These are phyloP conservation scores for Cetraspora pellucida DNA, from an alignment of 192 early-diverging fungal species.

Conservation along the genomic window DNA sequence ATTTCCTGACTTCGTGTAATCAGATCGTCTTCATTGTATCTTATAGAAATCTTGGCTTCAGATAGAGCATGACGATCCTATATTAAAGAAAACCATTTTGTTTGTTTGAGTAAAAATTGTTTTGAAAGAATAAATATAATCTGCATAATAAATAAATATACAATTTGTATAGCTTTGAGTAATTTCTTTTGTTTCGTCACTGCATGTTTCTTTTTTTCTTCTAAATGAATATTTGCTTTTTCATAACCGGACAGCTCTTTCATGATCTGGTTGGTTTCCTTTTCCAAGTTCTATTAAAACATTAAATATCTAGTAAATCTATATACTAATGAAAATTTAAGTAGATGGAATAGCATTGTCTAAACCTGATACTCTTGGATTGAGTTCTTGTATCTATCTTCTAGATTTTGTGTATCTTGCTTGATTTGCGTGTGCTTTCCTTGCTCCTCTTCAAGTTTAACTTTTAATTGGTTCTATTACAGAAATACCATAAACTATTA, in stretches of 20 bases:
- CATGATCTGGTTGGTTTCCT: constrained; percentile 56
- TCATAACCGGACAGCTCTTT: constrained; percentile 71
- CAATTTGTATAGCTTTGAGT: constrained; percentile 64
- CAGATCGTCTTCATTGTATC: constrained; percentile 69
- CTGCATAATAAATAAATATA: constrained; percentile 20
- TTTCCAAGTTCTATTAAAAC: constrained; percentile 47
- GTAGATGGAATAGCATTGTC: too few relatives aligned
- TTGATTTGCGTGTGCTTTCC: constrained; percentile 61
- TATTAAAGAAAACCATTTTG: constrained; percentile 7
- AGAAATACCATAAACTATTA: neutral
- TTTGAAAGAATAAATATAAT: neutral
- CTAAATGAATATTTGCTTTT: constrained; percentile 79
- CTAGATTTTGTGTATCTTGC: constrained; percentile 59
- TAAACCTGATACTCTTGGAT: constrained; percentile 64
- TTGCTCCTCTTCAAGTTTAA: constrained; percentile 62
- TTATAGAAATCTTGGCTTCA: constrained; percentile 67
- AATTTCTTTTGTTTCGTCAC: constrained; percentile 78
- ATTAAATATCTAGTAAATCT: neutral
- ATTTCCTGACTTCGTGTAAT: constrained; percentile 59
- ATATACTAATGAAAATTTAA: neutral
- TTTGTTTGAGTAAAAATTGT: neutral
- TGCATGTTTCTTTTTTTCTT: constrained; percentile 85
- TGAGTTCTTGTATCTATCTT: constrained; percentile 57
- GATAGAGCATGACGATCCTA: constrained; percentile 60
- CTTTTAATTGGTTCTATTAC: constrained; percentile 53